Conservation (phyloP, 345 rosid genomes). For the Toxicodendron radicans region DNA sequence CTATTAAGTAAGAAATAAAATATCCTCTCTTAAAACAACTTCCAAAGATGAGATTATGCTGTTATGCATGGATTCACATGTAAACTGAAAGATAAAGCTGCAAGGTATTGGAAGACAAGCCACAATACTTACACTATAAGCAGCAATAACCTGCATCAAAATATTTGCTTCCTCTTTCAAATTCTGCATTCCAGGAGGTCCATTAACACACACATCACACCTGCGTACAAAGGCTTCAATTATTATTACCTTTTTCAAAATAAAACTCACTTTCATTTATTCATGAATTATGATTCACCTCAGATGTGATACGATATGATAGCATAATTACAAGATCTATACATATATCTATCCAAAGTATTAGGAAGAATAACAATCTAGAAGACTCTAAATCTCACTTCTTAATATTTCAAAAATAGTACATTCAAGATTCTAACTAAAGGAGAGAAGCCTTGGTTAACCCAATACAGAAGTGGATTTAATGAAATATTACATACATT, state of each 20-base stretch:
- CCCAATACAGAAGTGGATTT: background rate
- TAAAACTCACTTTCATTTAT: background rate
- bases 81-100: background rate
- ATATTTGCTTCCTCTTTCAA: constrained; percentile 66
- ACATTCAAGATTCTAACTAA: background rate
- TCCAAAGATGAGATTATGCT: background rate
- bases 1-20: no score
- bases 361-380: background rate
- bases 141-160: constrained; percentile 65
- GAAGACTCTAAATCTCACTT: background rate
- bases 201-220: constrained; percentile 76
- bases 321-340: background rate
- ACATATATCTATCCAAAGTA: background rate
- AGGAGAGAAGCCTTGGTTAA: background rate
- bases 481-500: constrained; percentile 40
- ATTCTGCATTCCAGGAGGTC: constrained; percentile 66
- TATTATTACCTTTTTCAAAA: background rate
- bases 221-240: constrained; percentile 35
- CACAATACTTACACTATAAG: constrained; percentile 44
- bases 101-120: background rate
- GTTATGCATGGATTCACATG: background rate
- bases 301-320: background rate
- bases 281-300: background rate
- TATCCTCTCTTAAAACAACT: no score
- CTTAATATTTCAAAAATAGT: background rate